Evolutionary conservation across 768 basidiomycete species (phyloP).

Genomic region (Boletellus emodensis): DNA sequence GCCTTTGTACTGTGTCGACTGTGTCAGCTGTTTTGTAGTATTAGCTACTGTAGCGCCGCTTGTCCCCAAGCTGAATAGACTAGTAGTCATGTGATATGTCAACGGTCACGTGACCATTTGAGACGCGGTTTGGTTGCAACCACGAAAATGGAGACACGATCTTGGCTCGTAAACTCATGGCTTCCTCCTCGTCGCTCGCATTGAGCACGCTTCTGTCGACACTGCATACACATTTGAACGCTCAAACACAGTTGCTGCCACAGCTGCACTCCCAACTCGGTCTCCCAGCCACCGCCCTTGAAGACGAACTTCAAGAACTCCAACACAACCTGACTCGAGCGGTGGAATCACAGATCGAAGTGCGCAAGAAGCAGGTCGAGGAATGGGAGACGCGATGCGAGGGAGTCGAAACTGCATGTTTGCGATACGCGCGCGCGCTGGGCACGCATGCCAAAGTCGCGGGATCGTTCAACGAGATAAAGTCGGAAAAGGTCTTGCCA

Average conservation of each 20-base stretch:
- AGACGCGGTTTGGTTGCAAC: constrained; percentile 25
- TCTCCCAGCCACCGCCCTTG: constrained; percentile 71
- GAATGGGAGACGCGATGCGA: constrained; percentile 64
- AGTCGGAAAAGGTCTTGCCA: constrained; percentile 71
- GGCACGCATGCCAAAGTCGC: constrained; percentile 69
- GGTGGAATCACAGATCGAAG: constrained; percentile 69
- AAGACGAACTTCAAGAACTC: constrained; percentile 72
- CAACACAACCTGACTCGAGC: constrained; percentile 72
- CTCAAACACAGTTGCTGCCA: constrained; percentile 79
- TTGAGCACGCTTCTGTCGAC: constrained; percentile 72
- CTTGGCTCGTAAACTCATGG: constrained; percentile 17
- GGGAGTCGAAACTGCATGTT: constrained; percentile 58
- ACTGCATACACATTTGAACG: constrained; percentile 70
- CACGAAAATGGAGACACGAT: constrained; percentile 11
- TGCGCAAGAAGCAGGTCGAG: constrained; percentile 73
- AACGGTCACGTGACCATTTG: constrained; percentile 22
- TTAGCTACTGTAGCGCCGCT: too few species aligned
- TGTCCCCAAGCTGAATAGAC: too few species aligned
- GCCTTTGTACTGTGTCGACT: neutral
- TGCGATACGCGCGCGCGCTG: constrained; percentile 62
- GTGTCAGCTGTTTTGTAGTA: too few species aligned
- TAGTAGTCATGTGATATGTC: constrained; percentile 20
- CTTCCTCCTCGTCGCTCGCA: constrained; percentile 32
- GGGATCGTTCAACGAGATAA: constrained; percentile 60
- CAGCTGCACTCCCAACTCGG: constrained; percentile 82